Evolutionary conservation across 2,329 filamentous ascomycete species (phyloP), one percentile per base, ranked within the genome.

Genomic region (Thermomyces lanuginosus): DNA sequence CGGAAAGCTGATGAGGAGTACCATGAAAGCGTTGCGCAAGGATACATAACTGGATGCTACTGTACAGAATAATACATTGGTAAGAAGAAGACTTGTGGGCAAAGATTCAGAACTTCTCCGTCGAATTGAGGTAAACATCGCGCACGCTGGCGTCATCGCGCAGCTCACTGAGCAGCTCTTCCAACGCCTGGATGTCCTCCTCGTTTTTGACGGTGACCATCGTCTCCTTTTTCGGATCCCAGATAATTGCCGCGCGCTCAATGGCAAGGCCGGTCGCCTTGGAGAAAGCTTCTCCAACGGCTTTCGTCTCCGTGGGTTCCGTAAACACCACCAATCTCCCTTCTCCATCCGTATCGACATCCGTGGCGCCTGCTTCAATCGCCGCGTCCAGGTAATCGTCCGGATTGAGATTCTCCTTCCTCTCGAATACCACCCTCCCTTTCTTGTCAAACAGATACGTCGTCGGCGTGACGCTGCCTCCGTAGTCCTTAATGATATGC

Each of bases 401-500:
- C 4, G 69, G 64, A n/a, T 58, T 61, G 8, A 66, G 36, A 1
- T 49, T 58, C 1, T 67, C 62, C 36, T 64, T 65, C 35, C 63
- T 59, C 44, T 72, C 69, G 43, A 93, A 74, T 3, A 75, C 61
- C 15, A 83, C 65, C 27, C 74, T 66, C 2, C 89, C 89, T 32
- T 75, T 76, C 44, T 77, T 78, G 30, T 79, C 67, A 49, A 98
- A 98, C 42, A 92, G 65, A 53, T 86, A 95, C 5, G 69, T 71
- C 8, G 80, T 82, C 1, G 83, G 71, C 5, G 79, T 76, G 2
- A 71, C 58, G 2, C 63, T 69, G 4, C 76, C 89, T 10, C 75
- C 76, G 26, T 64, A 57, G 32, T 73, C 70, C 48, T 83, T 91
- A 29, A 92, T 63, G 2, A 77, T 55, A 26, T 63, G 44, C 28